Evolutionary conservation across 2,329 filamentous ascomycete genomes (phyloP).

Genomic region (Cordyceps militaris): DNA sequence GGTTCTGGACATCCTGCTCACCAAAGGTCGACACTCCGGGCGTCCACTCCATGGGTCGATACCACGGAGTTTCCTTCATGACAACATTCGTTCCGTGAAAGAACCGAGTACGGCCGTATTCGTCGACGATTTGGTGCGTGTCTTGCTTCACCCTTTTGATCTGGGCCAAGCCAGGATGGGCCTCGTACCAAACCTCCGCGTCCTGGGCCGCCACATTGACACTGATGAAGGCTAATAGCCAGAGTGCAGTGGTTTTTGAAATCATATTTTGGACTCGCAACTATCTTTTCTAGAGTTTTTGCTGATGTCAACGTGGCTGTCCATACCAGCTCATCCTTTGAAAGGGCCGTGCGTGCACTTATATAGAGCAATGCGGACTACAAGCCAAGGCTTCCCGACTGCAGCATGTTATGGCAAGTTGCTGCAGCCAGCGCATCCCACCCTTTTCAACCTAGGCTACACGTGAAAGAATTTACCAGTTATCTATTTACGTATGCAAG

Average conservation of each 20-base stretch:
- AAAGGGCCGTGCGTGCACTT: not conserved
- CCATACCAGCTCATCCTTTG: not conserved
- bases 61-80: conserved; percentile 18
- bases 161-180: conserved; percentile 15
- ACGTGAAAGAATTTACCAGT: not conserved
- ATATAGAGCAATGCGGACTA: not conserved
- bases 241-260: not conserved
- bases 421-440: not conserved
- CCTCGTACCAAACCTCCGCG: conserved; percentile 15
- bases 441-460: not conserved
- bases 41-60: conserved; percentile 16
- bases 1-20: conserved; percentile 15
- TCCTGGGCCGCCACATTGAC: conserved; percentile 1
- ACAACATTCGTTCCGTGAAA: conserved; percentile 19
- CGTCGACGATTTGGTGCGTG: conserved; percentile 17
- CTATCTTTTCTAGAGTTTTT: not conserved
- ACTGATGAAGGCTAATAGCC: not conserved
- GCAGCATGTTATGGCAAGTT: not conserved
- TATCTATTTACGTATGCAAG: not conserved
- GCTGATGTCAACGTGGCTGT: not conserved
- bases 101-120: conserved; percentile 17
- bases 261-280: not conserved
- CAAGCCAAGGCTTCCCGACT: not conserved
- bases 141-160: conserved; percentile 15
- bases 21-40: conserved; percentile 17